These are phyloP conservation scores for Mortierella sp. DNA, from an alignment of 371 early-diverging fungal species.

Conservation along the genomic window DNA sequence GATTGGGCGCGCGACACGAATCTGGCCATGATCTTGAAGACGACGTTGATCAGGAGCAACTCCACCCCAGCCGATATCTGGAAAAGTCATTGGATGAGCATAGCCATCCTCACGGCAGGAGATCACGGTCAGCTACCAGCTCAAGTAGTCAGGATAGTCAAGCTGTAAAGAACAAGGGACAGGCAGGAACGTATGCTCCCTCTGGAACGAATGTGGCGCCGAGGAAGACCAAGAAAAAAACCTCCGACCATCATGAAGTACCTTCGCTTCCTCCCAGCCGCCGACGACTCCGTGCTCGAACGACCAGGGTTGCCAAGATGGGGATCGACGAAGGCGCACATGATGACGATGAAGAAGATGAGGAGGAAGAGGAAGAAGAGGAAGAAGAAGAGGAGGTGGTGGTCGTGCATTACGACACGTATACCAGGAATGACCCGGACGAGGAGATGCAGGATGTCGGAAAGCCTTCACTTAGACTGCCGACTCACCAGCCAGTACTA, in stretches of 20 bases:
- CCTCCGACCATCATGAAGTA: conserved; percentile 35
- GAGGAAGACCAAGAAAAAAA: conserved; percentile 41
- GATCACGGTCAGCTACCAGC: conserved; percentile 48
- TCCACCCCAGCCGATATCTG: conserved; percentile 20
- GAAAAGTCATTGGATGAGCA: conserved; percentile 17
- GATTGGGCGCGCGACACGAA: conserved; percentile 54
- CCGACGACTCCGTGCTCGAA: conserved; percentile 46
- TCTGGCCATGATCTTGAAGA: conserved; percentile 47
- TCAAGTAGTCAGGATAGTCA: conserved; percentile 50
- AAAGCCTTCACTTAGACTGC: conserved; percentile 10
- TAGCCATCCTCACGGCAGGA: conserved; percentile 24
- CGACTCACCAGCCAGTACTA: conserved; percentile 11
- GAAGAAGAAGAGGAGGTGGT: conserved; percentile 50
- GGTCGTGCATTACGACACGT: conserved; percentile 32
- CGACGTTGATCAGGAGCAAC: conserved; percentile 33
- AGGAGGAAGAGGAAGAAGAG: conserved; percentile 46
- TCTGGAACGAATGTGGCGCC: conserved; percentile 32
- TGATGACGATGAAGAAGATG: conserved; percentile 48
- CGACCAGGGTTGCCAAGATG: conserved; percentile 55
- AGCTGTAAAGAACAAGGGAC: conserved; percentile 17
- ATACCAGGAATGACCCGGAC: conserved; percentile 28
- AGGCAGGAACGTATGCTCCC: conserved; percentile 17
- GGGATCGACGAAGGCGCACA: conserved; percentile 39
- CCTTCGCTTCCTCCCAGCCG: conserved; percentile 42
- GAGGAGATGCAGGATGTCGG: conserved; percentile 50